These are phyloP conservation scores for Silene coronaria DNA, from an alignment of 179 eudicot genomes.

Conservation along the genomic window DNA sequence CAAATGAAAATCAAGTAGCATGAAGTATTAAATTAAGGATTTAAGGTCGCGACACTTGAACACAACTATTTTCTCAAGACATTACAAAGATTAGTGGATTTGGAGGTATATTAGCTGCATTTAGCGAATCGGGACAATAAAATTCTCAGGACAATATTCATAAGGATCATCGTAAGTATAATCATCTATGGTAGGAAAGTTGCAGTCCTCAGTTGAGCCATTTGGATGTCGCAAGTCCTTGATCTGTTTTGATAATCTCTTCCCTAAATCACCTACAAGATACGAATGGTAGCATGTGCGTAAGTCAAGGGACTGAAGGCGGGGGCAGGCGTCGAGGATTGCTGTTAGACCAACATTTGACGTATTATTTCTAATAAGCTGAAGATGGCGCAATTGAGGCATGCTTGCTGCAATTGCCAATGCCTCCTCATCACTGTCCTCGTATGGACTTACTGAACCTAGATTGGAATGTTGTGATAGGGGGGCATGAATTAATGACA, in stretches of 20 bases:
- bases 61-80: no score
- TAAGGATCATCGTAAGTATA: background rate
- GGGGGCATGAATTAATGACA: constrained; percentile 39
- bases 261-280: constrained; percentile 32
- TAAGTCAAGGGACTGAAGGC: constrained; percentile 43
- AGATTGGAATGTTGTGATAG: constrained; percentile 42
- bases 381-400: constrained; percentile 54
- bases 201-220: constrained; percentile 49
- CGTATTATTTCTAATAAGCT: constrained; percentile 53
- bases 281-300: constrained; percentile 48
- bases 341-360: constrained; percentile 59
- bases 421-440: constrained; percentile 26
- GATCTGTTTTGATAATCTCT: constrained; percentile 40
- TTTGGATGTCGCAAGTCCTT: constrained; percentile 40
- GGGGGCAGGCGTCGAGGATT: constrained; percentile 49
- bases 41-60: no score
- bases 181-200: constrained; percentile 31
- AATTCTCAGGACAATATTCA: no score
- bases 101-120: no score
- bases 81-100: no score
- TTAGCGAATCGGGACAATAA: no score
- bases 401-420: constrained; percentile 51
- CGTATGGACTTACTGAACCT: constrained; percentile 14
- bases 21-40: no score
- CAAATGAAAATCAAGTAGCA: no score